Evolutionary conservation across 2,329 filamentous ascomycete species (phyloP), one percentile per base, ranked within the genome.

Genomic region (Aspergillaceae sp.): DNA sequence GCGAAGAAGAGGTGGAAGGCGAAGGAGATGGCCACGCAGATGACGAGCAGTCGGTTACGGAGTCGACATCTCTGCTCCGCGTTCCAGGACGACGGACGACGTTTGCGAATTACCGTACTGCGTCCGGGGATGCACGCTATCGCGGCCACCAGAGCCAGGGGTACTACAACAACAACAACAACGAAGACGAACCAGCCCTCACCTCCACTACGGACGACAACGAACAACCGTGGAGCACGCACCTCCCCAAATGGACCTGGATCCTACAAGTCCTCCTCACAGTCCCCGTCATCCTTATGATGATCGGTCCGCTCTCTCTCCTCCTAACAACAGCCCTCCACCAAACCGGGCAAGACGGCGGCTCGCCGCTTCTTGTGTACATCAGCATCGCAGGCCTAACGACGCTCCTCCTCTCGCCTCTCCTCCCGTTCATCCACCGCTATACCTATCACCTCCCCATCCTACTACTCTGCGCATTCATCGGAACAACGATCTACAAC

Each of bases 281-380:
- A 7, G 86, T 80, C 0, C 89, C 90, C 0, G 79, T 95, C 44
- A 79, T 83, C 41, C 72, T 95, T 40, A 83, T 92, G 49, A 65
- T 97, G 19, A 68, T 87, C 10, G 87, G 83, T 1, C 88, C 94
- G 59, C 74, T 90, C 28, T 84, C 79, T 1, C 74, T 97, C 3
- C 69, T 91, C 8, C 63, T 87, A 10, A 86, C 83, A 4, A 78
- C 83, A 32, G 80, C 86, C 2, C 73, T 89, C 19, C 75, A 83
- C 48, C 90, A 95, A 67, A 95, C 89, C 0, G 85, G 86, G 5
- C 78, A 86, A 2, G 92, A 98, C 63, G 92, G 92, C 2, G 86
- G 82, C 51, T 77, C 80, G 33, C 72, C 84, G 11, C 68, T 94
- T 10, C 65, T 80, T 5, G 82, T 89, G 4, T 89, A 95, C 63